Evolutionary conservation across 768 basidiomycete genomes (phyloP), one percentile per base, ranked within the genome.

Genomic region (Lentinula detonsa): DNA sequence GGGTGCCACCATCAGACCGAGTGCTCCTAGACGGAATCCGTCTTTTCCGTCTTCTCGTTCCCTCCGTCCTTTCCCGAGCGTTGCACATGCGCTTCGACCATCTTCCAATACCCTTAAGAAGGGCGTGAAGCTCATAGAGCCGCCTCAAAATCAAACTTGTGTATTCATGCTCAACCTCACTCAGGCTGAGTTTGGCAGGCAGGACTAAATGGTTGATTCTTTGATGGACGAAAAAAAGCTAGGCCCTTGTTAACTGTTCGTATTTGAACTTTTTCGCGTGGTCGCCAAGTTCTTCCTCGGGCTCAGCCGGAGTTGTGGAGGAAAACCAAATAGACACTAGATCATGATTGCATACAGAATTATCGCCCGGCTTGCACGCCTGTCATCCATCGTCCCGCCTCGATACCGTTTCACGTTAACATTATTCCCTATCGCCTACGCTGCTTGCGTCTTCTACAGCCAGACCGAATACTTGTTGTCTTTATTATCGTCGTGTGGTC

Each of bases 81-180:
- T 91, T 64, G 75, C 83, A 10, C 75, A 76, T 66, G 64, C 79
- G 11, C 63, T 80, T 43, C 73, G 71, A 56, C 74, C 72, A 18
- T 57, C 71, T 39, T 60, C 61, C 16, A 71, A 71, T n/a, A 60
- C 63, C 39, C 62, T 69, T 5, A 72, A 68, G 60, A 82, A 83
- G 59, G 76, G 86, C 5, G 78, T 85, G 16, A 93, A 93, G 69
- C 78, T 93, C 69, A 92, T 94, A 61, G 82, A 91, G 70, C 88
- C 90, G 9, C 90, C 92, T 31, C 79, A 85, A 68, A 85, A 88
- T 70, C 84, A 84, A 73, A 81, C 83, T 70, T 77, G 78, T 52
- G 84, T 82, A 42, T 93, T 92, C 66, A 77, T 88, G 63, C 84
- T 94, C 57, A 82, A 93, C 72, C 80, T 94, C 61, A 92, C 91